Conservation (phyloP, 139 green algal genomes). For the Astrephomene gubernaculifera region DNA sequence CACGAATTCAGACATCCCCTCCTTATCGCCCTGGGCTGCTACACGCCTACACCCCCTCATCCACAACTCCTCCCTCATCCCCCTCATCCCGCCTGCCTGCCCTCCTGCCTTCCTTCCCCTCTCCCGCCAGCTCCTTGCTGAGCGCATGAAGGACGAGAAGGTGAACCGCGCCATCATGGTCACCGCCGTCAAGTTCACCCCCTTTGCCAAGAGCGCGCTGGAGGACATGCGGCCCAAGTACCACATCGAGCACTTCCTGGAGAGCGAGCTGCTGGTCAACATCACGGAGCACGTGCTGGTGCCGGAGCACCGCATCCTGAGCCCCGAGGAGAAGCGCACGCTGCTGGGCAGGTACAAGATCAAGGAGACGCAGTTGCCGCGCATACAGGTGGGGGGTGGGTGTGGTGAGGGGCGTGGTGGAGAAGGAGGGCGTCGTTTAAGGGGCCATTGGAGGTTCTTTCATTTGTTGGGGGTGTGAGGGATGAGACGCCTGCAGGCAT, state of each 20-base stretch:
- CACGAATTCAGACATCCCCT: too few species aligned
- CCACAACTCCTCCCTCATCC: too few species aligned
- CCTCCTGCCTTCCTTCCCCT: background rate
- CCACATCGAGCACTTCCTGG: slow-evolving; percentile 91
- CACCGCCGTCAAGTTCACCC: slow-evolving; percentile 70
- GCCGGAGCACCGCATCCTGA: slow-evolving; percentile 90
- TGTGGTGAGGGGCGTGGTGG: too few species aligned
- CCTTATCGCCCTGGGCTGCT: too few species aligned
- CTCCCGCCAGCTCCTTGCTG: slow-evolving; percentile 64
- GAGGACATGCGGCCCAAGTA: slow-evolving; percentile 73
- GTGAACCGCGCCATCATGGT: slow-evolving; percentile 93
- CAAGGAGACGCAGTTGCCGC: slow-evolving; percentile 96
- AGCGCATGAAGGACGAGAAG: slow-evolving; percentile 92
- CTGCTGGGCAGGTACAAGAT: slow-evolving; percentile 95
- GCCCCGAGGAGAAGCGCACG: slow-evolving; percentile 87
- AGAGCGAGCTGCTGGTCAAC: slow-evolving; percentile 96
- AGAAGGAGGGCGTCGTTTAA: too few species aligned
- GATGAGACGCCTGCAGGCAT: too few species aligned
- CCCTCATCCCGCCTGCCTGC: background rate
- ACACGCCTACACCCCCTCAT: too few species aligned
- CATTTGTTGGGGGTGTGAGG: too few species aligned
- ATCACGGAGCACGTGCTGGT: slow-evolving; percentile 97
- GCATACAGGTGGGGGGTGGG: slow-evolving; percentile 71
- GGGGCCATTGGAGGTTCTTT: too few species aligned
- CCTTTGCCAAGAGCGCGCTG: slow-evolving; percentile 62